Percentiles rank a stretch among this genome's conserved stretches.
phyloP scores from a whole-genome alignment of 345 rosid species.

The Psidium friedrichsthalianum region DNA sequence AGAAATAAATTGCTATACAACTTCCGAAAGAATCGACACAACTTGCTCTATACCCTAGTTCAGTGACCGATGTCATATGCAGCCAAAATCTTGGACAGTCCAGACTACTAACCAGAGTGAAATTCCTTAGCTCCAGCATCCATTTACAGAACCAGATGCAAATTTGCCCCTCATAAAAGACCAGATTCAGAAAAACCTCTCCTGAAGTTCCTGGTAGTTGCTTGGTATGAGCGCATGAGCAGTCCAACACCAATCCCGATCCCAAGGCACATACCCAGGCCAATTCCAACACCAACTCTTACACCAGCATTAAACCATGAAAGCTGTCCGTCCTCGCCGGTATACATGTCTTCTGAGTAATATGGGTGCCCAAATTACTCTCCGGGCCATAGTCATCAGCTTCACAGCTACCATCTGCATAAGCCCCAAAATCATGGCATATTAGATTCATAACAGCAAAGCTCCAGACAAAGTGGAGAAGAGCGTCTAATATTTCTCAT shows the following conservation, averaged over 20 bases:
- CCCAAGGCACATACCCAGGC: constrained; percentile 91
- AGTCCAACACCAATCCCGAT: constrained; percentile 89
- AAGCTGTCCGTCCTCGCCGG: constrained; percentile 79
- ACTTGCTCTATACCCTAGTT: neutral
- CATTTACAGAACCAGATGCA: neutral
- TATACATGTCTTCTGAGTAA: constrained; percentile 54
- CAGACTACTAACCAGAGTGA: neutral
- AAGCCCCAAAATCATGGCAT: neutral
- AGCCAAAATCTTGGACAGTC: neutral
- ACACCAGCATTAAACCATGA: constrained; percentile 94
- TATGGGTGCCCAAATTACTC: constrained; percentile 29
- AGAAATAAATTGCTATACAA: neutral
- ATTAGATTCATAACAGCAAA: neutral
- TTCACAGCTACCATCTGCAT: constrained; percentile 44
- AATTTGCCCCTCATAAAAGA: neutral
- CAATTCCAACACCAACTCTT: constrained; percentile 93
- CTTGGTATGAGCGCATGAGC: constrained; percentile 90
- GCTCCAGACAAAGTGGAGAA: neutral
- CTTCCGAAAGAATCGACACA: neutral
- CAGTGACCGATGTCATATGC: neutral
- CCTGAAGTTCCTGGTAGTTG: constrained; percentile 86
- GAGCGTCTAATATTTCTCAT: neutral
- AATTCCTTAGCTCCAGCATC: neutral
- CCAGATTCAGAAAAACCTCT: constrained; percentile 55
- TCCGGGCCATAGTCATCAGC: constrained; percentile 43